phyloP scores from a whole-genome alignment of 495 filamentous ascomycete species.

The Penicillium coprophilum region DNA sequence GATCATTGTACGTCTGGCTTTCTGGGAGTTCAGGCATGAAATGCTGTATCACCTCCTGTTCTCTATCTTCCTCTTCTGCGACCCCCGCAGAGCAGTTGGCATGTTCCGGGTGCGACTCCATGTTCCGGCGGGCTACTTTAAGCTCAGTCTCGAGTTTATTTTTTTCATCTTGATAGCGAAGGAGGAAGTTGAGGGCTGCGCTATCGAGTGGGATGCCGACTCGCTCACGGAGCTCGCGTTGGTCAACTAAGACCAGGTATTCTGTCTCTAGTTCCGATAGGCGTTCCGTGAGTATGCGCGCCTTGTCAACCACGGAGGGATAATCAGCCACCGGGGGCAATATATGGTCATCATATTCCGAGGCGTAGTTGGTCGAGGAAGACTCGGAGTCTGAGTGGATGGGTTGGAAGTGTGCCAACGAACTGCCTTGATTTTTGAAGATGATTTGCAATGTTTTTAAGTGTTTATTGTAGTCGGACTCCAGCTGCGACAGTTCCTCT shows the following conservation, averaged over 20 bases:
- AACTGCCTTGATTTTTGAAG: conserved; percentile 1
- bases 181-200: conserved; percentile 26
- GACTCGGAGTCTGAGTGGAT: neutral
- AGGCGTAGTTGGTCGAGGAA: neutral
- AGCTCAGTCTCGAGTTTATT: conserved; percentile 21
- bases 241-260: conserved; percentile 22
- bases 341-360: neutral
- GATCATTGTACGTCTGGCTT: conserved; percentile 9
- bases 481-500: conserved; percentile 26
- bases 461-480: conserved; percentile 24
- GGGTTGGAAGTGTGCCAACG: neutral
- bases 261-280: conserved; percentile 28
- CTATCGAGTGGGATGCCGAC: conserved; percentile 26
- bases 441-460: conserved; percentile 18
- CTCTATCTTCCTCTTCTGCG: neutral
- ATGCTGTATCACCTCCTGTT: neutral
- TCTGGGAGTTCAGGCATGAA: conserved; percentile 4
- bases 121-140: conserved; percentile 12
- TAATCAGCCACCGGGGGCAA: conserved; percentile 22
- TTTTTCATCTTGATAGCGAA: conserved; percentile 22
- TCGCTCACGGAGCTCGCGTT: conserved; percentile 12
- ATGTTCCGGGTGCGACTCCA: conserved; percentile 12
- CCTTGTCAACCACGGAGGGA: conserved; percentile 30
- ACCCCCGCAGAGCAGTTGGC: neutral
- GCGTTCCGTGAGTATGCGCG: conserved; percentile 27